Base-by-base conservation (phyloP, 148 eudicot genomes). In the Nyssa sinensis region DNA sequence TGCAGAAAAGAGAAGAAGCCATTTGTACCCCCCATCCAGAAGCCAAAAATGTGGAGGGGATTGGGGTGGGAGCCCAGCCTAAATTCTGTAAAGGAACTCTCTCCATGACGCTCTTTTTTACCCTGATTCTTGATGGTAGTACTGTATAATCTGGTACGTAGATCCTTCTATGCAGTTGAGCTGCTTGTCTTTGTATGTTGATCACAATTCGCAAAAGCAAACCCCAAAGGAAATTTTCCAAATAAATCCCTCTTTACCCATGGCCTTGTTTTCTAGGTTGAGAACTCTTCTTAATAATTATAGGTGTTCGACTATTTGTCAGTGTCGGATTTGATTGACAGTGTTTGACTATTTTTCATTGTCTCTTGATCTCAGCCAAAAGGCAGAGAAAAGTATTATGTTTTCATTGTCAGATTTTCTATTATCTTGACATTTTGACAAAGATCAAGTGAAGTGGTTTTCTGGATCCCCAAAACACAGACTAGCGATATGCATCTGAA, bases 31-130 rank as follows among this genome's bases (percentile, higher is more conserved):
- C 89, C 78, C 1, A 75, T 74, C 60, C 70, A 39, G 24, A 81
- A 74, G 66, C 74, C 75, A 19, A 79, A 57, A 69, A 7, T 25
- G 28, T 62, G 68, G 47, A 82, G 66, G 73, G 74, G 39, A 27
- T 37, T 44, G 9, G 76, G 62, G 24, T 80, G 87, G 89, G 85
- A 84, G 67, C 89, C 89, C 28, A 84, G 85, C 69, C 79, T 86
- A 57, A 69, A 63, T 64, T 84, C 89, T 17, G 74, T 86, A 12
- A 64, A 75, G 17, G 87, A 86, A 74, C 44, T 75, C 23, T 84
- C 87, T 79, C 83, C 82, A 8, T 86, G 79, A 81, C 11, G 23
- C 21, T 75, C 58, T 62, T 33, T 44, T 58, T 71, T 49, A 61
- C 31, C 23, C 0, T 12, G 27, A 21, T 28, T 35, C 41, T 17